Evolutionary conservation across 495 filamentous ascomycete species (phyloP), one percentile per base, ranked within the genome.

Genomic region (Viridothelium virens): DNA sequence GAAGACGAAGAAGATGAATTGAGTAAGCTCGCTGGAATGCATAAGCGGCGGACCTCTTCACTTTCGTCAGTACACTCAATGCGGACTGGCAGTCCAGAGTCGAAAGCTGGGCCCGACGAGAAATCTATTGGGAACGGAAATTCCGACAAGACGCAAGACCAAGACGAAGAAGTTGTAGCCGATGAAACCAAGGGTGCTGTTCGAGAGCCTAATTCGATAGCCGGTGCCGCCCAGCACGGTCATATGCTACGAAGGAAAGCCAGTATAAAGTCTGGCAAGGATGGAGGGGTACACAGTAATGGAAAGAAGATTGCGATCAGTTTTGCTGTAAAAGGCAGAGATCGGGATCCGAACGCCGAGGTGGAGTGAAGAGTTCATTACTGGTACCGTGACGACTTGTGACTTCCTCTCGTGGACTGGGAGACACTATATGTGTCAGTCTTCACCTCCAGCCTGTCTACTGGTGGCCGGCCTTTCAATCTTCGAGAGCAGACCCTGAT

Each of bases 1-100:
- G 91, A 96, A 68, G 92, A 96, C 64, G 83, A 86, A 67, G 68
- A 84, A 66, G 71, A 82, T 65, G 71, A 80, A 79, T 44, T 84
- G 47, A 41, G 73, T 68, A 71, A 78, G 72, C 65, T 85, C 75
- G 64, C 71, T 1, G 66, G 63, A 39, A 41, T 61, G 7, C 53
- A 67, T 10, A 77, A 77, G 63, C 68, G 77, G 25, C 66, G 76
- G 10, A 75, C 66, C 25, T 74, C 75, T 3, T 33, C 68, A 12
- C 59, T 47, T 12, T 14, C 63, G 25, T n/a, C 66, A 18, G 53
- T 11, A 3, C n/a, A 31, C 7, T 36, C 53, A 10, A 36, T 18
- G 5, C 53, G 2, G 11, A 59, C 33, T 59, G 31, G 53, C 5
- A 59, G 53, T 14, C 53, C 53, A 41, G 64, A 38, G 11, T 34